Evolutionary conservation across 2,329 filamentous ascomycete genomes (phyloP).

Genomic region (Knufia petricola): DNA sequence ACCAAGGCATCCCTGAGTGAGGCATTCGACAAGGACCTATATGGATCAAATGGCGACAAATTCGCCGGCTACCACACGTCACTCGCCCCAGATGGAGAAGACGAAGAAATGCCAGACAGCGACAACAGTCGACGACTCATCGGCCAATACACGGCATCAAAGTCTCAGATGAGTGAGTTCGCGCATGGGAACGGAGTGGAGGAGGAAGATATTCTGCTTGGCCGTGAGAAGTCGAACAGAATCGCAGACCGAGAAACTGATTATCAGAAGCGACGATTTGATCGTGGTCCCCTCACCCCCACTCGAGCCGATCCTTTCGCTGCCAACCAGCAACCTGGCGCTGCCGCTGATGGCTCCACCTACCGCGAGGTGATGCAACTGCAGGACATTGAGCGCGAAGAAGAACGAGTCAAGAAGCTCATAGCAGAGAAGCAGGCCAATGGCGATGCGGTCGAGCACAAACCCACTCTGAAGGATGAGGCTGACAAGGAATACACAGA

Average conservation of each 20-base stretch:
- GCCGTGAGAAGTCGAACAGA: conserved; percentile 77
- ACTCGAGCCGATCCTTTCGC: conserved; percentile 80
- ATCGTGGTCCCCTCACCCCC: conserved; percentile 69
- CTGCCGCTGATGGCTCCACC: conserved; percentile 51
- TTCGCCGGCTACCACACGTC: conserved; percentile 29
- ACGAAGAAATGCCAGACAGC: conserved; percentile 65
- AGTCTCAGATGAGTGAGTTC: conserved; percentile 88
- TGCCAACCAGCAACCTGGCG: conserved; percentile 59
- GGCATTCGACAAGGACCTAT: conserved; percentile 30
- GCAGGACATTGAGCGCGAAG: conserved; percentile 85
- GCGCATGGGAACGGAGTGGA: conserved; percentile 74
- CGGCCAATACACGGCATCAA: conserved; percentile 91
- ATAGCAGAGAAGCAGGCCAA: conserved; percentile 66
- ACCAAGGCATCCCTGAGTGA: conserved; percentile 65
- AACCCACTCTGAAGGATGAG: conserved; percentile 60
- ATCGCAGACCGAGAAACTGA: conserved; percentile 92
- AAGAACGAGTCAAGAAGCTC: conserved; percentile 70
- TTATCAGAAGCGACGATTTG: conserved; percentile 91
- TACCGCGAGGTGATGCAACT: conserved; percentile 88
- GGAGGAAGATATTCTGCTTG: conserved; percentile 80
- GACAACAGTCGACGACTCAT: conserved; percentile 66
- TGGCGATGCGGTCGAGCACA: conserved; percentile 55
- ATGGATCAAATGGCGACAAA: conserved; percentile 46
- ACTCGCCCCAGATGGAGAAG: conserved; percentile 68
- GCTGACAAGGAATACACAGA: conserved; percentile 64